Conservation (phyloP, 208 protist genomes). For the Strigomonas culicis region DNA sequence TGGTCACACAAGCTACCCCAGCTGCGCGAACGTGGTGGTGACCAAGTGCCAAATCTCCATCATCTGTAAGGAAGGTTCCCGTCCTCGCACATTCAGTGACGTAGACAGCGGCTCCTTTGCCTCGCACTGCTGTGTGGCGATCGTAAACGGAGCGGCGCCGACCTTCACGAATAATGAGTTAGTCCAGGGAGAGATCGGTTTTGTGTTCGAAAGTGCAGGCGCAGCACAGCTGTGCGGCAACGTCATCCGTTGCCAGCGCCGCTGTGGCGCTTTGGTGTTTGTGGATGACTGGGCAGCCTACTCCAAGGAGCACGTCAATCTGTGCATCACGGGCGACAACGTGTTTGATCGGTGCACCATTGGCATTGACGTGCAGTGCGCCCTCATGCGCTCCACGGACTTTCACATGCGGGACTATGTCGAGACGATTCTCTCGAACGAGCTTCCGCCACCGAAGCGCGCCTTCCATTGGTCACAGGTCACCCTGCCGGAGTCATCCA, state of each 20-base stretch:
- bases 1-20: background rate
- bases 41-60: conserved; percentile 64
- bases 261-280: conserved; percentile 71
- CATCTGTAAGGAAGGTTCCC: conserved; percentile 1
- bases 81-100: background rate
- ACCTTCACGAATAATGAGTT: conserved; percentile 69
- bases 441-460: conserved; percentile 30
- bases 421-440: conserved; percentile 30
- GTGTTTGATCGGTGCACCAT: conserved; percentile 77
- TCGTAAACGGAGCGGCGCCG: conserved; percentile 61
- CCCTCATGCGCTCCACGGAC: conserved; percentile 13
- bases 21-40: conserved; percentile 57
- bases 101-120: background rate
- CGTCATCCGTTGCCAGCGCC: conserved; percentile 61
- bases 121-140: conserved; percentile 58
- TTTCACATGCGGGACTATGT: conserved; percentile 9
- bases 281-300: conserved; percentile 36
- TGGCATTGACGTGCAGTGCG: conserved; percentile 73
- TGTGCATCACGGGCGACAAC: conserved; percentile 78
- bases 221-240: conserved; percentile 67
- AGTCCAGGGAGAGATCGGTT: conserved; percentile 64
- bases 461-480: conserved; percentile 37
- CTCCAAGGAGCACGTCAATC: conserved; percentile 23
- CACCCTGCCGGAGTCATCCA: conserved; percentile 8
- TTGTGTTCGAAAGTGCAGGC: conserved; percentile 65